phyloP scores from a whole-genome alignment of 2,329 filamentous ascomycete species.

The Ophiocordyceps polyrhachis-furcata region DNA sequence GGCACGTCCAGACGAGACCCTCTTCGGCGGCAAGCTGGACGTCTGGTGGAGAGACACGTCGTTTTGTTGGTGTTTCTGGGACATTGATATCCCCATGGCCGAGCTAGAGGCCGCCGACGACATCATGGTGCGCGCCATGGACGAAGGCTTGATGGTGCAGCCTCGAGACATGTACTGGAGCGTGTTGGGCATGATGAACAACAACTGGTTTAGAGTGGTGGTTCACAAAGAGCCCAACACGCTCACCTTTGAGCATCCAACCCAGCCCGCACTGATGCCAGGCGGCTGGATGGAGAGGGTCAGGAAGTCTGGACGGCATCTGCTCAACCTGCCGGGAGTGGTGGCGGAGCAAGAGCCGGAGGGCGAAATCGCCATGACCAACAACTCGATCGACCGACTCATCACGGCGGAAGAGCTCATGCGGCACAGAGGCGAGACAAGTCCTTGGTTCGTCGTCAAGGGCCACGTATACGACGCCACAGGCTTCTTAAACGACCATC shows the following conservation, averaged over 20 bases:
- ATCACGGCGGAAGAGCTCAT: constrained; percentile 57
- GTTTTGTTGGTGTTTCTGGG: constrained; percentile 93
- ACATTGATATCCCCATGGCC: constrained; percentile 43
- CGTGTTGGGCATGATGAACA: constrained; percentile 95
- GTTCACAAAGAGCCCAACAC: constrained; percentile 42
- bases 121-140: constrained; percentile 73
- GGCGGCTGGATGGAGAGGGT: constrained; percentile 90
- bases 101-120: constrained; percentile 48
- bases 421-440: constrained; percentile 41
- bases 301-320: constrained; percentile 63
- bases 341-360: constrained; percentile 26
- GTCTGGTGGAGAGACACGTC: constrained; percentile 64
- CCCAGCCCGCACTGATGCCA: constrained; percentile 55
- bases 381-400: constrained; percentile 38
- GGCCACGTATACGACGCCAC: constrained; percentile 83
- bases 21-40: constrained; percentile 63
- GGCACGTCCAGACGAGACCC: constrained; percentile 34
- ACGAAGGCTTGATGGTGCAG: constrained; percentile 72
- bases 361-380: constrained; percentile 61
- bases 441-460: constrained; percentile 77
- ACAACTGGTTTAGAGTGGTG: constrained; percentile 74
- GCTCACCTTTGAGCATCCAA: constrained; percentile 74
- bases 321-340: constrained; percentile 46
- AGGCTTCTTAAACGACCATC: constrained; percentile 60
- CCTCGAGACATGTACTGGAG: constrained; percentile 94